These are phyloP conservation scores for Maudiozyma turicensis DNA, from an alignment of 805 yeast genomes.

Conservation along the genomic window DNA sequence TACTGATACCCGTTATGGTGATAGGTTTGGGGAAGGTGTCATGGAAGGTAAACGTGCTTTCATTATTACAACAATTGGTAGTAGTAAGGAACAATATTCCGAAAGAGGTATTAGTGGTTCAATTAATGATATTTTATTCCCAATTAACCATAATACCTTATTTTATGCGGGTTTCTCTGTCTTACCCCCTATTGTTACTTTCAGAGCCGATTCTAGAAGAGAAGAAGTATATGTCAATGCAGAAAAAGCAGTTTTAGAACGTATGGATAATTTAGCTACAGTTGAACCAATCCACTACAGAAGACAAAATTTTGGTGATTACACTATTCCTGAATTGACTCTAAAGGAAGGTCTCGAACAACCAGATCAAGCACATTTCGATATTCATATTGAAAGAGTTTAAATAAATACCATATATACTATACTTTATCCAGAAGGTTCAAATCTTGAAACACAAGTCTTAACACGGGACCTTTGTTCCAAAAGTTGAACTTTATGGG, in stretches of 20 bases:
- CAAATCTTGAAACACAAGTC: no score
- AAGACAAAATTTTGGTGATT: conserved; percentile 18
- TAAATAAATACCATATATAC: not conserved
- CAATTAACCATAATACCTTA: conserved; percentile 19
- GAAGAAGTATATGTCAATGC: conserved; percentile 2
- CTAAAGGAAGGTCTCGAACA: conserved; percentile 13
- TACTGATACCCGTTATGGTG: conserved; percentile 3
- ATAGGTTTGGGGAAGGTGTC: conserved; percentile 20
- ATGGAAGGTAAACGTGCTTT: conserved; percentile 18
- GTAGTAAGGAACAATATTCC: conserved; percentile 8
- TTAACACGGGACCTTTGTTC: no score
- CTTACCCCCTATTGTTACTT: conserved; percentile 14
- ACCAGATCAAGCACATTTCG: conserved; percentile 9
- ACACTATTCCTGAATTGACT: conserved; percentile 7
- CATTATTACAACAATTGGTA: conserved; percentile 11
- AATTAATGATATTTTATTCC: conserved; percentile 18
- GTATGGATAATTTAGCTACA: conserved; percentile 5
- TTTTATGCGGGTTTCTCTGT: conserved; percentile 18
- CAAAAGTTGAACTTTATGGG: no score
- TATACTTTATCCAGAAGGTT: no score
- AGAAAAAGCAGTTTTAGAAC: conserved; percentile 4
- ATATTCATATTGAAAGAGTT: conserved; percentile 6
- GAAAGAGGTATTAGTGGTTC: conserved; percentile 18
- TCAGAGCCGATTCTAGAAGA: conserved; percentile 2
- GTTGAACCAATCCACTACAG: conserved; percentile 12